phyloP scores from a whole-genome alignment of 306 rosid genomes.

The Glycine soja region DNA sequence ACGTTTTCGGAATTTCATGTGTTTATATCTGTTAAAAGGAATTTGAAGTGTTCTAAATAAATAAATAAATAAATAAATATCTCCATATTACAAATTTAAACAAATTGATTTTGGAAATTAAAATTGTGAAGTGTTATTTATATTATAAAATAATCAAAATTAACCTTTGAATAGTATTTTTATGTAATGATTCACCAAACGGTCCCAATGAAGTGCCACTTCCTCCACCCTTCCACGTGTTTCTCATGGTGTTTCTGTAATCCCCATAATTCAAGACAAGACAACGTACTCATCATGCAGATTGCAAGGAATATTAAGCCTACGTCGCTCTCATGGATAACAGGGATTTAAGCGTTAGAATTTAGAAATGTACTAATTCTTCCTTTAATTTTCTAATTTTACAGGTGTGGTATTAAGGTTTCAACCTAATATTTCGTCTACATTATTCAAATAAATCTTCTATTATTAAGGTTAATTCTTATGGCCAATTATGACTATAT shows the following conservation, averaged over 20 bases:
- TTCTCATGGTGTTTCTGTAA: not conserved
- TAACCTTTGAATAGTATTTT: not conserved
- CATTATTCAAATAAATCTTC: too few relatives aligned
- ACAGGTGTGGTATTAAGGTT: too few relatives aligned
- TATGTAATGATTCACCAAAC: too few relatives aligned
- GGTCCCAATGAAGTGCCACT: not conserved
- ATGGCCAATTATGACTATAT: too few relatives aligned
- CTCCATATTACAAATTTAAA: too few relatives aligned
- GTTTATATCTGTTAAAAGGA: too few relatives aligned
- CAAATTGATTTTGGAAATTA: not conserved
- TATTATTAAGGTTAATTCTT: too few relatives aligned
- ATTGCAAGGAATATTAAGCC: not conserved
- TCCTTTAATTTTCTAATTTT: too few relatives aligned
- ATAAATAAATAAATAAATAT: too few relatives aligned
- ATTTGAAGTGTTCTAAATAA: too few relatives aligned
- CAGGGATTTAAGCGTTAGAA: not conserved
- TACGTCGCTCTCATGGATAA: slow-evolving; percentile 3
- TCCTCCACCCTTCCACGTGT: not conserved
- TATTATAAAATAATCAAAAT: not conserved
- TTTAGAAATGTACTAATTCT: not conserved
- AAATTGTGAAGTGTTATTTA: not conserved
- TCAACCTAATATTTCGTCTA: too few relatives aligned
- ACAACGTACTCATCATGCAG: not conserved
- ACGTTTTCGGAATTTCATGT: too few relatives aligned
- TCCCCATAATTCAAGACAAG: not conserved